Conservation (phyloP, 106 monocot genomes). For the Dioscorea dumetorum region DNA sequence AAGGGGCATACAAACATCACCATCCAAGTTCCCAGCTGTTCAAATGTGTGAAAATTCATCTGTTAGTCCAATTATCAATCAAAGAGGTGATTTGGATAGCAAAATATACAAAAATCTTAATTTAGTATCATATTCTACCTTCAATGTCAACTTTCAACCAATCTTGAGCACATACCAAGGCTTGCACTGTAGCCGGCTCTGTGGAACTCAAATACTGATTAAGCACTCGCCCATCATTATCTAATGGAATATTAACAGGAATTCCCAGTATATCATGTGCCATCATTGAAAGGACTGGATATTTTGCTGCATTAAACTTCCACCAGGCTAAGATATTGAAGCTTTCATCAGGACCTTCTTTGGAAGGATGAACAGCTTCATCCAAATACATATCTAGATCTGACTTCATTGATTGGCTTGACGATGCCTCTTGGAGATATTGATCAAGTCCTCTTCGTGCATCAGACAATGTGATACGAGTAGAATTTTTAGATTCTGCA, state of each 20-base stretch:
- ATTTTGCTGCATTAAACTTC: conserved; percentile 64
- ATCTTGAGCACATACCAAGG: conserved; percentile 58
- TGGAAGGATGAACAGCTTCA: conserved; percentile 54
- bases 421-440: conserved; percentile 54
- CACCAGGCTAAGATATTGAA: conserved; percentile 73
- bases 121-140: conserved; percentile 17
- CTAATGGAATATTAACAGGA: conserved; percentile 28
- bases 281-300: conserved; percentile 54
- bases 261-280: conserved; percentile 56
- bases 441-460: conserved; percentile 65
- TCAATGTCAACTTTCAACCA: conserved; percentile 62
- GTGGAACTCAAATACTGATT: conserved; percentile 46
- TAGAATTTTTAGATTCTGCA: conserved; percentile 27
- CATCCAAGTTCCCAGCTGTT: conserved; percentile 14
- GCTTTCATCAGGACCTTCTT: conserved; percentile 36
- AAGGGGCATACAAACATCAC: conserved; percentile 7
- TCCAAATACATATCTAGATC: conserved; percentile 78
- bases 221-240: conserved; percentile 34
- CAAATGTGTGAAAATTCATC: conserved; percentile 1
- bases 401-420: conserved; percentile 51
- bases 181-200: conserved; percentile 34
- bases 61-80: not conserved
- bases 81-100: not conserved
- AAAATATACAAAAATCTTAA: not conserved
- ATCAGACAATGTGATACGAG: conserved; percentile 56